phyloP scores from a whole-genome alignment of 164 flowering plant species.

The Euptelea pleiosperma region DNA sequence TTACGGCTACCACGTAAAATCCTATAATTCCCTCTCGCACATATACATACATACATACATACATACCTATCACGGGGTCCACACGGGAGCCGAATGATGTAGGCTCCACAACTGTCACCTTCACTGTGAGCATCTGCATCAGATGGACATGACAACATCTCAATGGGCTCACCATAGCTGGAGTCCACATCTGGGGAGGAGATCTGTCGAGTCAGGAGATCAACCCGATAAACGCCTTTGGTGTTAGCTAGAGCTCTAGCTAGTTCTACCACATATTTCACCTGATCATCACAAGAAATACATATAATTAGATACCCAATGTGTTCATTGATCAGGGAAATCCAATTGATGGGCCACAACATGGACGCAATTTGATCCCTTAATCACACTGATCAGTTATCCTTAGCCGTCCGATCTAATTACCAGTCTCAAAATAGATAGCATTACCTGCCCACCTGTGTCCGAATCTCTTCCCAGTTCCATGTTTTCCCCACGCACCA shows the following conservation, averaged over 20 bases:
- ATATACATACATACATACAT: no score
- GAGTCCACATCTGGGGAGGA: slow-evolving; percentile 65
- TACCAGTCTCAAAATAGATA: no score
- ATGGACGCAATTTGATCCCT: no score
- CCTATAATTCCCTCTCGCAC: no score
- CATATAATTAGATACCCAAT: no score
- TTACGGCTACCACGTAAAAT: no score
- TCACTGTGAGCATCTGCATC: slow-evolving; percentile 34
- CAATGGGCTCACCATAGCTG: slow-evolving; percentile 77
- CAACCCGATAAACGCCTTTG: slow-evolving; percentile 67
- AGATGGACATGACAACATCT: slow-evolving; percentile 61
- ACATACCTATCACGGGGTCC: slow-evolving; percentile 67
- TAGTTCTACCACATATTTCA: slow-evolving; percentile 81
- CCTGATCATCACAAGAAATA: slow-evolving; percentile 32
- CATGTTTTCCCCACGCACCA: slow-evolving; percentile 92
- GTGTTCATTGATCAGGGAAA: no score
- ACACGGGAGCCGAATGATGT: slow-evolving; percentile 73
- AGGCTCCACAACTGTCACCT: slow-evolving; percentile 49
- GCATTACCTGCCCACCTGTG: slow-evolving; percentile 87
- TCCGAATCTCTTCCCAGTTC: slow-evolving; percentile 92
- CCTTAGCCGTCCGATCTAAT: no score
- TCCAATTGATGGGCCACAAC: no score
- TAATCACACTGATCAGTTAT: no score
- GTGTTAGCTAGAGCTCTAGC: slow-evolving; percentile 72
- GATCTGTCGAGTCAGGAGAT: slow-evolving; percentile 74